Base-by-base conservation (phyloP, 139 green algal genomes). In the Tetraselmis chui region DNA sequence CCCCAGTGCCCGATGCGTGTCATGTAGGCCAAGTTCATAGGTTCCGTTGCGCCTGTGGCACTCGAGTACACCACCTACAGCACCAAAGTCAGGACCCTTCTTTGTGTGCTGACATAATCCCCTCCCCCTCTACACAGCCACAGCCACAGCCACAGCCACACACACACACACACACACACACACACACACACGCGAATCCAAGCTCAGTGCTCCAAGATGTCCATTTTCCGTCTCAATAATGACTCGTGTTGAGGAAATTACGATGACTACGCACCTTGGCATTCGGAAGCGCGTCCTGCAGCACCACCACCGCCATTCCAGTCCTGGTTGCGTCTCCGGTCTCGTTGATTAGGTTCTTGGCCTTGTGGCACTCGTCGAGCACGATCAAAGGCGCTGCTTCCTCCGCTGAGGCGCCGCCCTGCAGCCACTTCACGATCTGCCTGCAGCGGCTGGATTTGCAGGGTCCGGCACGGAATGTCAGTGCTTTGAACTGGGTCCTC, bases 11-110 rank as follows among this genome's bases (percentile, higher is more conserved):
- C 85, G 77, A 97, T 87, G 28, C 94, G 91, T 11, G 79, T 86
- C 92, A 98, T 98, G 89, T 98, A 98, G 22, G 89, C 90, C 83
- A 98, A 84, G 88, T 98, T 95, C n/a, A 86, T 79, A 2, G 95
- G 92, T 88, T 98, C 94, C 23, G 84, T 91, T 30, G 94, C 94
- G 18, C 95, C 95, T 0, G 95, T 98, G 25, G 95, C 95, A 0
- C 80, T 92, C 82, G 86, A 95, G 90, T 98, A 98, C 29, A 98
- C 31, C 11, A 91, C 83, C 1, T 85, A 81, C 45, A 67, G 11
- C 45, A 67, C 45, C 45, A 18, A 18, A 67, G 5, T 67, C 45
- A 67, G 5, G 45, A 67, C n/a, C n/a, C n/a, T n/a, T n/a, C n/a
- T n/a, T n/a, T n/a, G n/a, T n/a, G n/a, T n/a, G n/a, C n/a, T n/a